Evolutionary conservation across 2,329 filamentous ascomycete genomes (phyloP), one percentile per base, ranked within the genome.

Genomic region (Fusarium miscanthi): DNA sequence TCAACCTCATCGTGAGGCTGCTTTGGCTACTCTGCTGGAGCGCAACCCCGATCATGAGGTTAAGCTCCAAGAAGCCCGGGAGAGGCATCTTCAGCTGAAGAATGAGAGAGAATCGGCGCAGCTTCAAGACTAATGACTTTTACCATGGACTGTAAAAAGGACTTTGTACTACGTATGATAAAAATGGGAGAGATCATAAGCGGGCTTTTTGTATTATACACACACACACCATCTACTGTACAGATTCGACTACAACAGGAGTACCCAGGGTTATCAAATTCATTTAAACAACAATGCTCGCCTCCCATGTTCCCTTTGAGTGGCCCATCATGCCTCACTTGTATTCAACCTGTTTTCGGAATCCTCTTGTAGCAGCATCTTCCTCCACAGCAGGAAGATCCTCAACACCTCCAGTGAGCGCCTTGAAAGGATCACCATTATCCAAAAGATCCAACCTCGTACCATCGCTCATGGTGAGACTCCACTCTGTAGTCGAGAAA

Each of bases 401-500:
- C 21, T 82, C 82, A 46, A 82, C 84, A n/a, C 80, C 82, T 53
- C 84, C 85, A 45, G 84, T 79, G 57, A 87, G 81, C 21, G 82
- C 86, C 76, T 81, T 83, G 80, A 96, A 94, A 45, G 93, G 93
- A 85, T 96, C 87, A 66, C 83, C 85, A 8, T 87, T 89, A 75
- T 93, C 90, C 70, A 98, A 86, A 80, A 99, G 82, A 79, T 97
- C 92, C 73, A 98, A 82, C 80, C 82, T 85, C 46, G 73, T 74
- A 43, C 88, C 87, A 73, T 92, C 89, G 57, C 85, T 85, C 70
- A 89, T 90, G 80, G 91, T 90, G 76, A 99, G 84, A 79, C 92
- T 96, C 95, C 95, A 99, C 85, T 95, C 93, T 63, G 91, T 89
- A 40, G 96, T 99, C 84, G 94, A 91, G 82, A 97, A 98, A 85